A percentile compares a stretch with the other conserved stretches of the same genome.
phyloP scores from a whole-genome alignment of 176 grass and related monocot species.

The Sorghum bicolor region Sorghum_bicolor_NCBIv3 NC_012871.2:64070001-64070500 shows the following conservation, averaged over 20 bases:
- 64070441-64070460: neutral
- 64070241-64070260: neutral
- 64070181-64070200: too few species aligned
- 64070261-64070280: neutral
- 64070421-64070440: neutral
- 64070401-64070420: neutral
- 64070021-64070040: too few species aligned
- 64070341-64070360: too few species aligned
- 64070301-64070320: neutral
- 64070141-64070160: too few species aligned
- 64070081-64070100: too few species aligned
- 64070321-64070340: too few species aligned
- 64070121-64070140: too few species aligned
- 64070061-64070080: too few species aligned
- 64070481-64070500: constrained; percentile 3
- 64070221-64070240: neutral
- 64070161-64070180: too few species aligned
- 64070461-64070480: neutral
- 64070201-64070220: neutral
- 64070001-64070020: too few species aligned
- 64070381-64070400: constrained; percentile 20
- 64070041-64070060: too few species aligned
- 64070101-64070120: too few species aligned
- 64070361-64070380: neutral
- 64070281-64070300: neutral